These are phyloP conservation scores for Microsporum ferrugineum DNA, from an alignment of 2,329 filamentous ascomycete genomes.

Conservation along the genomic window DNA sequence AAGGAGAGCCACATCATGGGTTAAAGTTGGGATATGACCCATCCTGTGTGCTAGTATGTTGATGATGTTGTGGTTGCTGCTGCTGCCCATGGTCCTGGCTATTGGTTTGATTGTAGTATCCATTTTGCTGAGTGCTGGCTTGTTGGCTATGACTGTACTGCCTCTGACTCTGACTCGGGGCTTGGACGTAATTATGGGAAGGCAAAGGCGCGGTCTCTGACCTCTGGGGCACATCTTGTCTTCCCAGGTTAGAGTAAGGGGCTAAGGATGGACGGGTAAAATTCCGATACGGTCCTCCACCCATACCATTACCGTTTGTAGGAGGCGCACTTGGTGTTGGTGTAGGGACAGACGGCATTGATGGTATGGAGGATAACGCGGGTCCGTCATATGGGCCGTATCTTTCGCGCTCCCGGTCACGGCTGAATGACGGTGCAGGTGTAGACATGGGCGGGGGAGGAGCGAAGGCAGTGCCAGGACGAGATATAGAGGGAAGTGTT, in stretches of 20 bases:
- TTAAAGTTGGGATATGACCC: background rate
- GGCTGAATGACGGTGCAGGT: background rate
- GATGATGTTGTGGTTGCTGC: background rate
- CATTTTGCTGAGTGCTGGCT: background rate
- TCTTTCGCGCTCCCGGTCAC: background rate
- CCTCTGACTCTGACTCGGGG: no score
- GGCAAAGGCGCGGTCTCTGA: slow-evolving; percentile 8
- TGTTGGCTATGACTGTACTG: background rate
- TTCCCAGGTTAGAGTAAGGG: background rate
- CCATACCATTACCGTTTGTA: background rate
- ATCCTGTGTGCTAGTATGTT: background rate
- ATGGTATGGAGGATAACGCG: background rate
- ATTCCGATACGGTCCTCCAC: slow-evolving; percentile 7
- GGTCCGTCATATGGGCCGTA: background rate
- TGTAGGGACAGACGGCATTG: background rate
- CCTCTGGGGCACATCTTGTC: background rate
- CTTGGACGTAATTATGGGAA: background rate
- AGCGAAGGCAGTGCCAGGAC: background rate
- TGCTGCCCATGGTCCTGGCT: background rate
- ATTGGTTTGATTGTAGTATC: background rate
- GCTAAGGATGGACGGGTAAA: slow-evolving; percentile 5
- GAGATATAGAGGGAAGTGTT: background rate
- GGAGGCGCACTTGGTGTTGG: slow-evolving; percentile 8
- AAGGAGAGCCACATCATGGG: background rate
- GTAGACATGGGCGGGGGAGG: background rate